These are phyloP conservation scores for Ensete ventricosum DNA, from an alignment of 176 grass and related monocot genomes.

Conservation along the genomic window DNA sequence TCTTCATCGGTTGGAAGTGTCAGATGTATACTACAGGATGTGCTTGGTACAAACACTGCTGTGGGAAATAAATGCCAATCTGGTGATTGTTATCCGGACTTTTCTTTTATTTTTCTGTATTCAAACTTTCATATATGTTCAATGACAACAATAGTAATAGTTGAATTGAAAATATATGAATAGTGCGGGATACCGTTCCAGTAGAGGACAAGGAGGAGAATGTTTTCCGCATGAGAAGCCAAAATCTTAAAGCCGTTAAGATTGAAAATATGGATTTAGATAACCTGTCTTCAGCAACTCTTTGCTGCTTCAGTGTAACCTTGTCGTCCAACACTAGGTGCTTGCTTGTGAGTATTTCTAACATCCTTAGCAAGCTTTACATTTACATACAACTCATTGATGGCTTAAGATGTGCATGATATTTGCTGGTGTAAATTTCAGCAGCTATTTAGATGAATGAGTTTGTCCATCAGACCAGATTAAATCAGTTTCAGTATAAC, in stretches of 20 bases:
- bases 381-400: background rate
- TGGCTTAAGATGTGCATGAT: background rate
- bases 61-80: background rate
- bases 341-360: slow-evolving; percentile 1
- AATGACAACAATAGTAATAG: background rate
- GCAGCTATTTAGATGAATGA: background rate
- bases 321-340: background rate
- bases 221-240: background rate
- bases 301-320: background rate
- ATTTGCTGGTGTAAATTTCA: background rate
- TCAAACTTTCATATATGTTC: background rate
- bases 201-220: background rate
- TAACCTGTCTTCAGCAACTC: background rate
- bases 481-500: no score
- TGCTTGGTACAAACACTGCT: background rate
- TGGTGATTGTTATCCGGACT: background rate
- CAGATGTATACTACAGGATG: background rate
- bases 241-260: background rate
- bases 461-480: no score
- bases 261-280: background rate
- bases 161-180: background rate
- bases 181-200: background rate
- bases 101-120: background rate
- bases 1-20: background rate
- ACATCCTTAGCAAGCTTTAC: background rate